Conservation (phyloP, 805 yeast genomes). For the Nakazawaea holstii region DNA sequence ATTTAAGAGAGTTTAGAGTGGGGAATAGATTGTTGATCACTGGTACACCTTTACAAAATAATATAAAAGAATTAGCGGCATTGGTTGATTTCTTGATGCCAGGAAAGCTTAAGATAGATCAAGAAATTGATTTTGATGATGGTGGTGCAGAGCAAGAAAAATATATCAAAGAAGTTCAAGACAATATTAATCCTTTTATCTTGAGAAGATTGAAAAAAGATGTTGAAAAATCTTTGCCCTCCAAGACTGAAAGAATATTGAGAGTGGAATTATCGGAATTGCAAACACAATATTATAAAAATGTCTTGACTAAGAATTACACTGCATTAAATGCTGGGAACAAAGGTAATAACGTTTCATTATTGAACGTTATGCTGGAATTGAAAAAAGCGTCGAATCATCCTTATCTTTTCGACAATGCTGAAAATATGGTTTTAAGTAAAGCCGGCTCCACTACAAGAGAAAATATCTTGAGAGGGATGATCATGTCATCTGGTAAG, state of each 20-base stretch:
- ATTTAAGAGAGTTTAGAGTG: conserved; percentile 75
- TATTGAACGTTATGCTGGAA: conserved; percentile 90
- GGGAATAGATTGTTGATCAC: conserved; percentile 85
- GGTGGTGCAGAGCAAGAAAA: conserved; percentile 84
- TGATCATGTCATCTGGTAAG: conserved; percentile 97
- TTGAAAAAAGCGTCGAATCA: conserved; percentile 96
- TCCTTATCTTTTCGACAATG: conserved; percentile 91
- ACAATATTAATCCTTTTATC: conserved; percentile 84
- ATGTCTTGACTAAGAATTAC: conserved; percentile 88
- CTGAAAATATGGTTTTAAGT: conserved; percentile 74
- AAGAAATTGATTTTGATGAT: conserved; percentile 90
- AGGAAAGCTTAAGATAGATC: conserved; percentile 83
- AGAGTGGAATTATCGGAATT: conserved; percentile 93
- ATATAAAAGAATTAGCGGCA: conserved; percentile 92
- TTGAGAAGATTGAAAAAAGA: conserved; percentile 92
- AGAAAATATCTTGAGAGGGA: conserved; percentile 79
- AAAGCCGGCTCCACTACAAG: conserved; percentile 57
- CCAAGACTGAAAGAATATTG: conserved; percentile 90
- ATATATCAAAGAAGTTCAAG: conserved; percentile 81
- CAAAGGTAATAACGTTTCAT: conserved; percentile 74
- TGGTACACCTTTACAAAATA: conserved; percentile 97
- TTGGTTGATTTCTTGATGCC: conserved; percentile 95
- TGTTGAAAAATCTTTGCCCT: conserved; percentile 94
- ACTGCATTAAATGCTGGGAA: conserved; percentile 84
- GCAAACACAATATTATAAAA: conserved; percentile 93